These are phyloP conservation scores for Vaccinium vitisidaea DNA, from an alignment of 148 eudicot genomes.

Conservation along the genomic window DNA sequence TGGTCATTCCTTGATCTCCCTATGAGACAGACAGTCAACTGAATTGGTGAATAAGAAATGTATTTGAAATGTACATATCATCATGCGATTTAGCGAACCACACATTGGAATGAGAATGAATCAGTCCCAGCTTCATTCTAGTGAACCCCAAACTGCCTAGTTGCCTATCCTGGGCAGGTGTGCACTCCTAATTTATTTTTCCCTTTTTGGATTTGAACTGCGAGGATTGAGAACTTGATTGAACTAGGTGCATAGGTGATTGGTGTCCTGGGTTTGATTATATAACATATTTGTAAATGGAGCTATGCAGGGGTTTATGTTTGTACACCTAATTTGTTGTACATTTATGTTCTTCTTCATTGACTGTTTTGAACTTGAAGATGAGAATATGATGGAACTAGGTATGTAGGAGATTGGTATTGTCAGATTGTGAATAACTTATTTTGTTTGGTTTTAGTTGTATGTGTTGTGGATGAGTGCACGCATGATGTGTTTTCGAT, in stretches of 20 bases:
- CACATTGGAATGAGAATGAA: background rate
- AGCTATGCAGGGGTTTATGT: background rate
- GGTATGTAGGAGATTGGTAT: background rate
- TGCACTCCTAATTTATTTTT: background rate
- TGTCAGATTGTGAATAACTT: background rate
- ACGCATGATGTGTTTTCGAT: constrained; percentile 6
- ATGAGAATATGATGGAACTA: background rate
- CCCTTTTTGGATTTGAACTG: background rate
- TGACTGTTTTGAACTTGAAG: background rate
- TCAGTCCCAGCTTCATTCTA: background rate
- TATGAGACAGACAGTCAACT: background rate
- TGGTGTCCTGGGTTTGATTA: background rate
- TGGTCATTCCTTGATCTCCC: background rate
- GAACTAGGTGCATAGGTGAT: background rate
- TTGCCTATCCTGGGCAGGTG: background rate
- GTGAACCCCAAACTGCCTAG: background rate
- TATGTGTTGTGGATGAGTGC: background rate
- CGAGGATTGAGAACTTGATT: background rate
- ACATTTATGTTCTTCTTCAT: background rate
- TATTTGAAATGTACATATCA: background rate
- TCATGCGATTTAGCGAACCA: background rate
- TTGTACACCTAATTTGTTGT: background rate
- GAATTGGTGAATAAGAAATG: background rate
- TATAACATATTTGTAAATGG: background rate
- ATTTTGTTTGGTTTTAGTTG: background rate